Evolutionary conservation across 2,329 filamentous ascomycete genomes (phyloP), one percentile per base, ranked within the genome.

Genomic region (Tolypocladium amazonense): DNA sequence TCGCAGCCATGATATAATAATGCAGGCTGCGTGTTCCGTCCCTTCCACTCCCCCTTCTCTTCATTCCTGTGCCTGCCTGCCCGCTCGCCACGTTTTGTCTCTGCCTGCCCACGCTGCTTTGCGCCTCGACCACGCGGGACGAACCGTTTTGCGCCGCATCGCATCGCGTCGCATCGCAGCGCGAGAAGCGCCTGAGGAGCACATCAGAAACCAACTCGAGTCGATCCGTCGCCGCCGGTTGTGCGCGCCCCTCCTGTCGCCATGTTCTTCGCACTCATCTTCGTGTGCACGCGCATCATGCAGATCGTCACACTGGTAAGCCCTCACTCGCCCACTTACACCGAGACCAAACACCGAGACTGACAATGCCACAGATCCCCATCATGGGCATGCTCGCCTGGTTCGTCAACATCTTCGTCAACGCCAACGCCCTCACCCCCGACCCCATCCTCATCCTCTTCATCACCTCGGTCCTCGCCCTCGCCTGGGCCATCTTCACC

Each of bases 361-460:
- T 47, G 12, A 27, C 20, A 3, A 41, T 43, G 8, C 18, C n/a
- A 5, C 18, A 88, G 85, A 86, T 87, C 69, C 84, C 84, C 52
- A 80, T 76, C 30, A 79, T 88, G 72, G 85, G 85, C 73, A 87
- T 88, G 81, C 81, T 87, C 58, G 79, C 82, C 66, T 88, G 81
- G 77, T 88, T 88, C 69, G 81, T 88, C 64, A 73, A 87, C 72
- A 77, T 79, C 65, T 87, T 83, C 73, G 78, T 81, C 66, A 69
- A 74, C 58, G 67, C 71, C 66, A 87, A 88, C 72, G 69, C 76
- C 62, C 76, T 87, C 57, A 85, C 85, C 0, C 86, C 85, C 30
- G 75, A 79, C 71, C 83, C 82, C 70, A 80, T 88, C 70, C 81
- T 88, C 61, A 76, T 88, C 65, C 77, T 88, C 65, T 88, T 88